Evolutionary conservation across 805 yeast genomes (phyloP), one percentile per base, ranked within the genome.

Genomic region (Yarrowia sp.): DNA sequence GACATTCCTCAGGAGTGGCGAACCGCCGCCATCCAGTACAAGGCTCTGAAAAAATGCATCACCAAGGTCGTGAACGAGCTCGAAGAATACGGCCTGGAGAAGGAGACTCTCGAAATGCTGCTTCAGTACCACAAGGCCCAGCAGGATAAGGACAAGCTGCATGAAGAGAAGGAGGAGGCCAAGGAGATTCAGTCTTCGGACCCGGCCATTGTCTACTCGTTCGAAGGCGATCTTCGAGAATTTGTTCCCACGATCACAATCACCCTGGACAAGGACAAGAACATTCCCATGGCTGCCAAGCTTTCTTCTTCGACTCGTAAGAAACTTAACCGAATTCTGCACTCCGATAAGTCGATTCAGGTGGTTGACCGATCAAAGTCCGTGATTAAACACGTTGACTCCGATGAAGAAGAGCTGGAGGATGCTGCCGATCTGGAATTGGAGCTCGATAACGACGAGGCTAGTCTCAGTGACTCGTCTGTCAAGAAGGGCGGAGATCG

Each of bases 1-100:
- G 82, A 83, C 2, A 80, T 89, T 15, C 94, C 94, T 7, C 81
- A 79, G 36, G 88, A 86, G 26, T 89, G 95, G 95, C 79, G 84
- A 0, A 83, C 81, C 38, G 83, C 85, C 8, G 90, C 92, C 14
- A 89, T 89, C 56, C 90, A 89, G 72, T 89, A 89, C 75, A 89
- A 89, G 75, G 83, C 86, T 3, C 76, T 89, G 69, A 89, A 89
- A 75, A 90, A 89, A 74, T 82, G 86, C 69, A 88, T 89, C 70
- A 84, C 84, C 70, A 82, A 81, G 70, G 90, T 89, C 15, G 92
- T 89, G 15, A 78, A 80, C 41, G 94, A 89, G 77, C 81, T 90
- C 52, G 81, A 82, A 53, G 75, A 77, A n/a, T 75, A 87, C 42
- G 93, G 93, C 0, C 76, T 89, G 32, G 82, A 84, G 49, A 82